These are phyloP conservation scores for Sutorius eximius DNA, from an alignment of 1,284 basidiomycete genomes.

Conservation along the genomic window DNA sequence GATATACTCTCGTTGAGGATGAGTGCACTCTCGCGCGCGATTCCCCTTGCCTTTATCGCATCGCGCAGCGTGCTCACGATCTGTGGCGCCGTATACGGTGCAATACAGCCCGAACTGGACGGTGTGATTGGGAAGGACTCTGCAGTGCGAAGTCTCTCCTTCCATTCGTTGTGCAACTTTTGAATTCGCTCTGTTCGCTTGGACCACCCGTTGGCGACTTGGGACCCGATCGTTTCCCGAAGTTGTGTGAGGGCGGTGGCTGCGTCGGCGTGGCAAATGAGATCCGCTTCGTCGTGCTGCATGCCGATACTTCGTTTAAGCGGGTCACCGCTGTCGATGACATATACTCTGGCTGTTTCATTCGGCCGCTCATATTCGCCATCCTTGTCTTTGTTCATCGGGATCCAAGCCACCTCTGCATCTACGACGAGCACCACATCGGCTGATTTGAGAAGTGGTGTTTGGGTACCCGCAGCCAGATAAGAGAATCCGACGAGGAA, in stretches of 20 bases:
- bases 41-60: conserved; percentile 33
- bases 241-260: conserved; percentile 55
- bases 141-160: conserved; percentile 19
- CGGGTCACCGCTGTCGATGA: conserved; percentile 63
- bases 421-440: conserved; percentile 67
- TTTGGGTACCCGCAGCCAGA: conserved; percentile 43
- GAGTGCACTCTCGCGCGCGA: conserved; percentile 38
- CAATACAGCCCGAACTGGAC: conserved; percentile 5
- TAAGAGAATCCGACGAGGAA: conserved; percentile 52
- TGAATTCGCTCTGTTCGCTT: conserved; percentile 11
- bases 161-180: conserved; percentile 29
- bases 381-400: conserved; percentile 42
- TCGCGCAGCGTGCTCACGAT: conserved; percentile 51
- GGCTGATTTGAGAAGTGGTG: conserved; percentile 48
- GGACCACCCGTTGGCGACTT: conserved; percentile 9
- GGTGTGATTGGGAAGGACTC: conserved; percentile 22
- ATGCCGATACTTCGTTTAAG: conserved; percentile 54
- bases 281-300: conserved; percentile 56
- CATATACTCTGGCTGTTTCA: conserved; percentile 49
- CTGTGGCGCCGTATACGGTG: conserved; percentile 45
- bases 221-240: conserved; percentile 32
- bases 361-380: conserved; percentile 36
- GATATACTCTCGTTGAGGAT: conserved; percentile 66
- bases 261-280: conserved; percentile 57
- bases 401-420: conserved; percentile 67